Base-by-base conservation (phyloP, 495 filamentous ascomycete species). In the Hyaloscypha variabilis region DNA sequence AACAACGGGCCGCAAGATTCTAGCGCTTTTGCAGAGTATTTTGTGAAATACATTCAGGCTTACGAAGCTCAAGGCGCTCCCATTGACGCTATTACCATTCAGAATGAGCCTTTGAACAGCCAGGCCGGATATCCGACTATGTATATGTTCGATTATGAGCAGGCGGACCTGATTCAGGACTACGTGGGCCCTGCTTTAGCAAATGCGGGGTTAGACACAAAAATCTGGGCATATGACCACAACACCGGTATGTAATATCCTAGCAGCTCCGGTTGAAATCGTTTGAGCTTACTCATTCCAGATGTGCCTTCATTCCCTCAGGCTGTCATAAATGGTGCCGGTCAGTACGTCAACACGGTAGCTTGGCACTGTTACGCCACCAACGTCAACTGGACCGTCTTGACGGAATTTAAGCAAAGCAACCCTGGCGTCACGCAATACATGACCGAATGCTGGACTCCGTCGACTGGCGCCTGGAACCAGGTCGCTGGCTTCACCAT, bases 381-480 rank as follows among this genome's bases (percentile, higher is more conserved):
- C 36, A 68, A 73, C 28, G 67, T 79, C 5, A 72, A 84, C 70
- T 87, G 83, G 82, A 75, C 73, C 10, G 82, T 84, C 6, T 68
- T 87, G 42, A 80, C 74, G 21, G 61, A 75, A 30, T 85, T 86
- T 66, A 77, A 83, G 62, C 70, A 79, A 60, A 67, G 66, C 0
- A 82, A 82, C 67, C 81, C 82, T 0, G 60, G 62, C 29, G 74
- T 76, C 5, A 74, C 74, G 8, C 83, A 86, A 71, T 85, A 83
- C 70, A 87, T 87, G 84, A 85, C 83, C 19, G 84, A 87, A 71
- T 87, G 84, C 69, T 85, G 83, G 80, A 84, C 79, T 1, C 76
- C 78, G 0, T 75, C 77, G 1, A 60, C 69, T 2, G 78, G 77
- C 10, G 65, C 76, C 23, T 85, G 83, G 81, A 75, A 82, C 67